Conservation (phyloP, 495 filamentous ascomycete genomes). For the Tuber umbilicatum region DNA sequence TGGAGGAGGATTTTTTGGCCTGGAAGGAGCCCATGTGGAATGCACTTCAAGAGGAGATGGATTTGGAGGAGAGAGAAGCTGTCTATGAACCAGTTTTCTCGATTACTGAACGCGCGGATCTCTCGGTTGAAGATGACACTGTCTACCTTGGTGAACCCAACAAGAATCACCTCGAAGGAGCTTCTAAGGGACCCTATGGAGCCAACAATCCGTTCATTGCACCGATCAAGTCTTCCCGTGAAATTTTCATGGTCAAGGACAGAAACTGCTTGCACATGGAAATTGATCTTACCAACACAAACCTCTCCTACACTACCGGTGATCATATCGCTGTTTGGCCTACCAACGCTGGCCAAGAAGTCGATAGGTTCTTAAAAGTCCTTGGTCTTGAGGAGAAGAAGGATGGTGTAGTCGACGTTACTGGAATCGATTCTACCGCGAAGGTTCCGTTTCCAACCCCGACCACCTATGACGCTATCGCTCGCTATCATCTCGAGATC, state of each 20-base stretch:
- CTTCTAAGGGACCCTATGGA: constrained; percentile 83
- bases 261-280: constrained; percentile 97
- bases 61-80: constrained; percentile 88
- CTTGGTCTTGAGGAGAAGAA: constrained; percentile 70
- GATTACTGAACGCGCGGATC: constrained; percentile 67
- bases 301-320: constrained; percentile 85
- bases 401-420: constrained; percentile 78
- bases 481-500: constrained; percentile 96
- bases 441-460: constrained; percentile 97
- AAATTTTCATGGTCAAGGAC: constrained; percentile 86
- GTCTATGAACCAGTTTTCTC: constrained; percentile 90
- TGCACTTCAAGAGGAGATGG: constrained; percentile 71
- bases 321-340: constrained; percentile 98
- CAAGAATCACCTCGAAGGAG: constrained; percentile 84
- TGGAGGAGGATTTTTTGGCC: constrained; percentile 98
- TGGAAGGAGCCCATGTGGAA: constrained; percentile 99
- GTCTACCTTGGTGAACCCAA: constrained; percentile 97
- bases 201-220: constrained; percentile 96
- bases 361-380: constrained; percentile 78
- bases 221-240: constrained; percentile 79
- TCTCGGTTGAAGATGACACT: constrained; percentile 67
- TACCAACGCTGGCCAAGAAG: constrained; percentile 87
- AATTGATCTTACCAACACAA: constrained; percentile 80
- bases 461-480: constrained; percentile 89
- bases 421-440: constrained; percentile 87